Evolutionary conservation across 2,329 filamentous ascomycete genomes (phyloP), one percentile per base, ranked within the genome.

Genomic region (Lasiodiplodia theobromae): DNA sequence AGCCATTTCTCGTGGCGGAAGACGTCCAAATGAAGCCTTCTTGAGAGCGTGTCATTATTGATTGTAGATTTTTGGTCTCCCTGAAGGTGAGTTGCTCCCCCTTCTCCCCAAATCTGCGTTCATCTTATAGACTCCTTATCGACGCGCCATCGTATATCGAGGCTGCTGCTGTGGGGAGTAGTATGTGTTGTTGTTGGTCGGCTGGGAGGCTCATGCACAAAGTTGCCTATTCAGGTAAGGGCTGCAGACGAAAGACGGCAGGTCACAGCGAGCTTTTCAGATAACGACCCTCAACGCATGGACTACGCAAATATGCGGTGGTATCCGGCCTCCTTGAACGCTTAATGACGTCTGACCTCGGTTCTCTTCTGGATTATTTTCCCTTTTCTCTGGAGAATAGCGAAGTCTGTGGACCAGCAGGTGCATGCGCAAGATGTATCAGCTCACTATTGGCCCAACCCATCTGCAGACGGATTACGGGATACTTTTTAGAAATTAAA

Each of bases 21-120:
- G 58, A 28, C 2, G 44, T 34, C 28, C 58, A 63, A 25, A 63
- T 40, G 11, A 63, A 63, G 40, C 58, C 58, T 49, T 63, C 58
- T 11, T 49, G 49, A 21, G 56, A 58, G 21, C 56, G 56, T 25
- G 56, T 23, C 56, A 58, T 58, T 14, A n/a, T 58, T 12, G n/a
- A 40, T 16, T 23, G 8, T 1, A 4, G 16, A 56, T 34, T 34
- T 34, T 34, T 34, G 31, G 25, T 31, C 34, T 31, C 7, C 18
- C 25, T 37, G 3, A 28, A 56, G 11, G 18, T 12, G n/a, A 34
- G 11, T 10, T 34, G n/a, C 8, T n/a, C 11, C 11, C 11, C 11
- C 3, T 16, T 16, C 2, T 18, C 12, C 6, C 14, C 4, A 21
- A 23, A 6, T 12, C n/a, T 34, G n/a, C 7, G 5, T 14, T 18